These are phyloP conservation scores for Hypoxylon lienhwacheense DNA, from an alignment of 495 filamentous ascomycete genomes.

Conservation along the genomic window DNA sequence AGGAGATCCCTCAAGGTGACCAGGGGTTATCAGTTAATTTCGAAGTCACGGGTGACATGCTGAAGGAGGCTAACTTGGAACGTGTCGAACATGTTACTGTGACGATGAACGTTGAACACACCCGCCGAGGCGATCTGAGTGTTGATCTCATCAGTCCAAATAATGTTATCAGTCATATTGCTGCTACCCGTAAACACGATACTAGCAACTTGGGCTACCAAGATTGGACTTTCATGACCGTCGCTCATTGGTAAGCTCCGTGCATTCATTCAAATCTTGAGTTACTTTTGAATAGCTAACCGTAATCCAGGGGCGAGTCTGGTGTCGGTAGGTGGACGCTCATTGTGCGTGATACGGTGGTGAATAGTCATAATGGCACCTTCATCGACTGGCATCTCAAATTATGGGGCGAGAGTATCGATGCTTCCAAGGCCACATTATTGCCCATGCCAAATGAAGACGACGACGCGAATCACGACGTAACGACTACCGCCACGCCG, in stretches of 20 bases:
- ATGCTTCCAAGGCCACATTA: slow-evolving; percentile 66
- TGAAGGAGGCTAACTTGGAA: slow-evolving; percentile 80
- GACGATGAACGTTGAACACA: slow-evolving; percentile 93
- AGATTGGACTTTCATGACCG: slow-evolving; percentile 99
- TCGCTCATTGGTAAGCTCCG: slow-evolving; percentile 82
- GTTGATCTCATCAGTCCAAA: slow-evolving; percentile 88
- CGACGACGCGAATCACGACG: slow-evolving; percentile 79
- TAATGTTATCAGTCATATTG: slow-evolving; percentile 80
- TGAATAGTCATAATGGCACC: slow-evolving; percentile 73
- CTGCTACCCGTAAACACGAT: slow-evolving; percentile 70
- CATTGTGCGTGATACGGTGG: slow-evolving; percentile 80
- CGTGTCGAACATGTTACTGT: slow-evolving; percentile 92
- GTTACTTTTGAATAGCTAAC: slow-evolving; percentile 32
- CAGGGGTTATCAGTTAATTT: slow-evolving; percentile 76
- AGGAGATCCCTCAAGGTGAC: slow-evolving; percentile 83
- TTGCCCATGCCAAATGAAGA: slow-evolving; percentile 83
- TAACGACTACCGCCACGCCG: slow-evolving; percentile 47
- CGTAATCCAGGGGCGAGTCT: slow-evolving; percentile 71
- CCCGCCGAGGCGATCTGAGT: slow-evolving; percentile 83
- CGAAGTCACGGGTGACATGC: slow-evolving; percentile 72
- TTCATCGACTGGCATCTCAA: slow-evolving; percentile 94
- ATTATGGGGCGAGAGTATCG: slow-evolving; percentile 86
- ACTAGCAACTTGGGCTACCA: slow-evolving; percentile 69
- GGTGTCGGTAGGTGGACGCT: slow-evolving; percentile 88
- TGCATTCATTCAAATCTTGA: background rate